These are phyloP conservation scores for Hygrophila difformis DNA, from an alignment of 257 asterid species.

Conservation along the genomic window DNA sequence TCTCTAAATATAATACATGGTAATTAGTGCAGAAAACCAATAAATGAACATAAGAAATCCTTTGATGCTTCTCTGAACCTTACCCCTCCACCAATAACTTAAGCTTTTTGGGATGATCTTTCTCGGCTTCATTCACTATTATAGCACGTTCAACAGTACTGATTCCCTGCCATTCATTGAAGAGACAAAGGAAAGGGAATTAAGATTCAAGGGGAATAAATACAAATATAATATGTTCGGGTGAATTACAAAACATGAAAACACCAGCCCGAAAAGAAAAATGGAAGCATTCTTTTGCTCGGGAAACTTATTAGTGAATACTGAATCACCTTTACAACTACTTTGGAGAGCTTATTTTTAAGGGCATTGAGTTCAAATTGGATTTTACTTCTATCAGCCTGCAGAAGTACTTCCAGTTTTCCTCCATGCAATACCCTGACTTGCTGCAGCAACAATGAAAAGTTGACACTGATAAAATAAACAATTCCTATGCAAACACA, in stretches of 20 bases:
- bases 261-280: conserved; percentile 1
- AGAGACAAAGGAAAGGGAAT: conserved; percentile 2
- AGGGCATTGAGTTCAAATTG: conserved; percentile 62
- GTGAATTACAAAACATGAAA: conserved; percentile 1
- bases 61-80: conserved; percentile 11
- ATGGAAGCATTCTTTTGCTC: background rate
- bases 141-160: conserved; percentile 74
- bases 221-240: background rate
- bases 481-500: conserved; percentile 1
- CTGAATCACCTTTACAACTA: conserved; percentile 69
- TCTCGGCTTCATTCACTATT: conserved; percentile 39
- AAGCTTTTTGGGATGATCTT: conserved; percentile 29
- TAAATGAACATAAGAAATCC: conserved; percentile 4
- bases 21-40: no score
- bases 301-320: background rate
- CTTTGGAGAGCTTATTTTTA: conserved; percentile 55
- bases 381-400: conserved; percentile 40
- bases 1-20: no score
- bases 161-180: conserved; percentile 57
- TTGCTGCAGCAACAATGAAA: conserved; percentile 40
- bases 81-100: conserved; percentile 91
- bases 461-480: background rate
- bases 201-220: background rate
- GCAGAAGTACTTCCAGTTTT: conserved; percentile 54
- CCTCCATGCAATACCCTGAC: conserved; percentile 37